Evolutionary conservation across 441 rosid genomes (phyloP).

Genomic region (Erodium texanum): DNA sequence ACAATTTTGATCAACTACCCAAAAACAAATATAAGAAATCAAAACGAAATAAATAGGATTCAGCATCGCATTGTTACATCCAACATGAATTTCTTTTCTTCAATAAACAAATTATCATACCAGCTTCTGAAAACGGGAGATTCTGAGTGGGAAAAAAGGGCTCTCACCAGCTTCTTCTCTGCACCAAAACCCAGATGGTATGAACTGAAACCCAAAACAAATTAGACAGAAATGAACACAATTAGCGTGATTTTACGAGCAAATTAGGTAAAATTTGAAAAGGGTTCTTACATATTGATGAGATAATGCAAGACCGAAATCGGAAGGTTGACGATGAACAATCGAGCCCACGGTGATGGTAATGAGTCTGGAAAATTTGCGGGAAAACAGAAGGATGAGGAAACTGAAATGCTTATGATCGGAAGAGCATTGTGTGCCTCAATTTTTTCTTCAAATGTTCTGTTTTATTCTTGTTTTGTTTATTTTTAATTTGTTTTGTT

Average conservation of each 20-base stretch:
- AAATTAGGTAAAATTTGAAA: neutral
- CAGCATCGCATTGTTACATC: too few relatives aligned
- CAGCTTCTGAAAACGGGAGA: slow-evolving; percentile 8
- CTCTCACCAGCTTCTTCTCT: slow-evolving; percentile 11
- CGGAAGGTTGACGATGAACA: neutral
- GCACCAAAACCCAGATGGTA: slow-evolving; percentile 10
- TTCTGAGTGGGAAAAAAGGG: neutral
- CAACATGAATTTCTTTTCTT: too few relatives aligned
- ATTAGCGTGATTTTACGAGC: neutral
- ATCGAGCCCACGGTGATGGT: too few relatives aligned
- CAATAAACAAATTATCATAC: slow-evolving; percentile 3
- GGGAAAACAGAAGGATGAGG: too few relatives aligned
- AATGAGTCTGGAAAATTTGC: too few relatives aligned
- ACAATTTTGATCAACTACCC: neutral
- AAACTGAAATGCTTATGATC: too few relatives aligned
- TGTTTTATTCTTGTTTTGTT: too few relatives aligned
- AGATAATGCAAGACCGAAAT: slow-evolving; percentile 4
- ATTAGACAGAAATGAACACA: neutral
- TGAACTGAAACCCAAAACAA: neutral
- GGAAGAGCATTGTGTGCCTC: too few relatives aligned
- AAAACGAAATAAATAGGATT: neutral
- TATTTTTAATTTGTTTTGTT: too few relatives aligned
- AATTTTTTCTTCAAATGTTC: too few relatives aligned
- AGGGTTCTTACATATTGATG: neutral
- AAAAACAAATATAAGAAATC: neutral